These are phyloP conservation scores for Colletotrichum gigasporum DNA, from an alignment of 2,329 filamentous ascomycete species.

Conservation along the genomic window DNA sequence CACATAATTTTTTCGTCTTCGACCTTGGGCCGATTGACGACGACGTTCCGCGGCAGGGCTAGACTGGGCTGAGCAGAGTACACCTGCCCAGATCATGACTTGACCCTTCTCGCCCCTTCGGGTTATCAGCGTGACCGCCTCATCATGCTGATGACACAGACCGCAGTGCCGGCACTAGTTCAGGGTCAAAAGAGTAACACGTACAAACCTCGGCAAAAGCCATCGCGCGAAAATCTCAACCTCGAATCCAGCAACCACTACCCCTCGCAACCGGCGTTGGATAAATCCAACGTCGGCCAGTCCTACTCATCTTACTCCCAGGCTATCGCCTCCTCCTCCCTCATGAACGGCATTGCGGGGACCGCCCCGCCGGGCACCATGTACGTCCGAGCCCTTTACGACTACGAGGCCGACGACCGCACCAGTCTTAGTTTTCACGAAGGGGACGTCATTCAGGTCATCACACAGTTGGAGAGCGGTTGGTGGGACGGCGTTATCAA, in stretches of 20 bases:
- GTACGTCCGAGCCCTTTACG: constrained; percentile 95
- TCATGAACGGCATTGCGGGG: constrained; percentile 71
- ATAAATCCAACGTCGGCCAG: constrained; percentile 32
- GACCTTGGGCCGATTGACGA: constrained; percentile 13
- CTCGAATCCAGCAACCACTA: constrained; percentile 33
- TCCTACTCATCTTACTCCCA: constrained; percentile 38
- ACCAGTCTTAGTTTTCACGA: constrained; percentile 97
- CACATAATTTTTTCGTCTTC: constrained; percentile 1
- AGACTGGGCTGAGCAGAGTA: constrained; percentile 14
- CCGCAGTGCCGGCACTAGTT: constrained; percentile 54
- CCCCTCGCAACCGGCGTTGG: constrained; percentile 29
- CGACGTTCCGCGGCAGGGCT: neutral
- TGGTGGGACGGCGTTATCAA: constrained; percentile 99
- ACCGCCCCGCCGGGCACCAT: constrained; percentile 73
- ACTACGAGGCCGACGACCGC: constrained; percentile 97
- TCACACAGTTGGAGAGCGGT: constrained; percentile 91
- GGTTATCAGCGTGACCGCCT: constrained; percentile 35
- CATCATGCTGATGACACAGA: constrained; percentile 66
- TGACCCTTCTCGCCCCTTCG: constrained; percentile 23
- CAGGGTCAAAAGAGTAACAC: constrained; percentile 52
- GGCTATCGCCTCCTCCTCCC: constrained; percentile 35
- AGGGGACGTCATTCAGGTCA: constrained; percentile 97
- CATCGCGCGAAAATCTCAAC: constrained; percentile 28
- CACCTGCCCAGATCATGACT: constrained; percentile 29
- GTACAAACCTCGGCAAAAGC: constrained; percentile 42